These are phyloP conservation scores for Jacaranda copaia DNA, from an alignment of 257 asterid species.

Conservation along the genomic window DNA sequence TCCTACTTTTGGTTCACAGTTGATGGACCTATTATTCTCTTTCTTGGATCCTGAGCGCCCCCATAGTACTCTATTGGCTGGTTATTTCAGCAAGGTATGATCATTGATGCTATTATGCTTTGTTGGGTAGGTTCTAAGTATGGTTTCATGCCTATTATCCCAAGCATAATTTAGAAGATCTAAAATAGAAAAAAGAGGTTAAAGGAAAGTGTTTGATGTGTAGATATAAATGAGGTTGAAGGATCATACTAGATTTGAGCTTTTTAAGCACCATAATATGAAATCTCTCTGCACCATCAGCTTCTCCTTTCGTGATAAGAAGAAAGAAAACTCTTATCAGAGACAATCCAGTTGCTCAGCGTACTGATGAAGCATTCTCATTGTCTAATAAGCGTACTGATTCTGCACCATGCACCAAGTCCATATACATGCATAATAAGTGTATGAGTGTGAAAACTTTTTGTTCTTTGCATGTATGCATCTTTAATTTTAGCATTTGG, in stretches of 20 bases:
- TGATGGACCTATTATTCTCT: slow-evolving; percentile 84
- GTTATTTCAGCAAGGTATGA: slow-evolving; percentile 90
- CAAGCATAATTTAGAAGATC: neutral
- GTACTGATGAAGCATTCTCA: too few relatives aligned
- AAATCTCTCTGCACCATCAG: too few relatives aligned
- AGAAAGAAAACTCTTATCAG: neutral
- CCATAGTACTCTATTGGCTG: slow-evolving; percentile 72
- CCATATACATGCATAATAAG: neutral
- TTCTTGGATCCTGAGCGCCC: slow-evolving; percentile 70
- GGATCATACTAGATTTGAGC: too few relatives aligned
- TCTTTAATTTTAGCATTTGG: neutral
- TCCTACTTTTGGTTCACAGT: slow-evolving; percentile 58
- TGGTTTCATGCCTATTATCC: slow-evolving; percentile 5
- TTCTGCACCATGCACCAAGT: neutral
- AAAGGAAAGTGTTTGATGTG: neutral
- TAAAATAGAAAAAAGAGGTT: neutral
- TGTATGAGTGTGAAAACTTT: neutral
- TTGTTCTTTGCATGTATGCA: neutral
- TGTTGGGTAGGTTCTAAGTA: neutral
- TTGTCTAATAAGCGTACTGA: neutral
- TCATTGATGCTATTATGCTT: neutral
- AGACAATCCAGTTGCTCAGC: neutral
- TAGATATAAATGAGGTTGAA: slow-evolving; percentile 13
- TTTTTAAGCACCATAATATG: too few relatives aligned
- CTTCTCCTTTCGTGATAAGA: too few relatives aligned